Evolutionary conservation across 2,329 filamentous ascomycete genomes (phyloP).

Genomic region (Colletotrichum sansevieriae): DNA sequence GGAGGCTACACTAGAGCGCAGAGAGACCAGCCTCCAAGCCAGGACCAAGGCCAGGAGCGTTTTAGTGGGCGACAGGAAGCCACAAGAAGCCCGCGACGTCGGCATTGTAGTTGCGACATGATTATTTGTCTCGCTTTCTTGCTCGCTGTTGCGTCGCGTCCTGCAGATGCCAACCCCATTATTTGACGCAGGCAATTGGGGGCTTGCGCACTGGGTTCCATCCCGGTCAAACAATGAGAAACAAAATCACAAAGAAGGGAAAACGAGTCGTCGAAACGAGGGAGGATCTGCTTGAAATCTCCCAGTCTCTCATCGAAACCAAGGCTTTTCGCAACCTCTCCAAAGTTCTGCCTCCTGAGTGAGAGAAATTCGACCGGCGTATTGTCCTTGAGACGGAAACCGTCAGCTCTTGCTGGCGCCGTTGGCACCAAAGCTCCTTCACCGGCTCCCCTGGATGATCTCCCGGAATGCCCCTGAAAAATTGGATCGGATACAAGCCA

Average conservation of each 20-base stretch:
- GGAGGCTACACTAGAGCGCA: constrained; percentile 16
- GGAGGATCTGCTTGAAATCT: constrained; percentile 5
- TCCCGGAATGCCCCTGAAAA: constrained; percentile 40
- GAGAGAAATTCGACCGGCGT: background rate
- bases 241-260: constrained; percentile 1
- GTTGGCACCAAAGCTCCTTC: constrained; percentile 27
- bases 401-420: constrained; percentile 18
- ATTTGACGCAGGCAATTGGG: constrained; percentile 21
- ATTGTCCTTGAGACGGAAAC: constrained; percentile 18
- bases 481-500: constrained; percentile 40
- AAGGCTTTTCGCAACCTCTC: background rate
- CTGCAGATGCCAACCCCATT: constrained; percentile 33
- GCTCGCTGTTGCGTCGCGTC: constrained; percentile 13
- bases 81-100: constrained; percentile 8
- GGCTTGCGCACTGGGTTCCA: background rate
- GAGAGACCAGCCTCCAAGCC: constrained; percentile 19
- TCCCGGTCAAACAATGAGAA: constrained; percentile 25
- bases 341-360: background rate
- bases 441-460: constrained; percentile 41
- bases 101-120: constrained; percentile 3
- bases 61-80: constrained; percentile 10
- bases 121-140: constrained; percentile 2
- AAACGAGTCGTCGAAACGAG: constrained; percentile 5
- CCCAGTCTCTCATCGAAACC: constrained; percentile 23
- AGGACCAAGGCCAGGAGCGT: constrained; percentile 9